A percentile compares a stretch with the other conserved stretches of the same genome.
phyloP scores from a whole-genome alignment of 2,329 filamentous ascomycete species.

The Onygenales sp. region DNA sequence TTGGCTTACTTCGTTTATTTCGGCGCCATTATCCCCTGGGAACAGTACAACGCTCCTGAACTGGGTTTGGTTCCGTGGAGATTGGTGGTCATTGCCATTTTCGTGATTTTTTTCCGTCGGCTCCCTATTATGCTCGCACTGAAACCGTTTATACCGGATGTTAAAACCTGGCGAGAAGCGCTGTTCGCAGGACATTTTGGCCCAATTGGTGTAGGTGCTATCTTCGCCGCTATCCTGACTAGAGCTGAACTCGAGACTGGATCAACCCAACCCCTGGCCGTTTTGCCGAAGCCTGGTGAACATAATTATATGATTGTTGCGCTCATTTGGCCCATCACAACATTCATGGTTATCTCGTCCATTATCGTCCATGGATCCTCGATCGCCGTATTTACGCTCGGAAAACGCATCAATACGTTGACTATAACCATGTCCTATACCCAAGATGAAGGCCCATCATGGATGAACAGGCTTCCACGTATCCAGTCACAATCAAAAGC shows the following conservation, averaged over 20 bases:
- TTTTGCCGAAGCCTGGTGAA: conserved; percentile 41
- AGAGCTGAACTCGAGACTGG: conserved; percentile 80
- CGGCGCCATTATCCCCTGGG: conserved; percentile 94
- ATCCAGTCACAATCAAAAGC: conserved; percentile 76
- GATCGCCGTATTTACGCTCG: conserved; percentile 91
- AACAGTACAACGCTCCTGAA: conserved; percentile 67
- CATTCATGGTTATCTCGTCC: conserved; percentile 86
- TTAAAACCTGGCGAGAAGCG: conserved; percentile 97
- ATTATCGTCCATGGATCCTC: conserved; percentile 97
- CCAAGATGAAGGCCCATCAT: conserved; percentile 75
- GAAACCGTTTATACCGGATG: conserved; percentile 88
- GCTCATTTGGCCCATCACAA: conserved; percentile 90
- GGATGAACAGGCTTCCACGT: conserved; percentile 87
- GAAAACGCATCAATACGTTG: conserved; percentile 95
- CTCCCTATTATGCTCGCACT: conserved; percentile 88
- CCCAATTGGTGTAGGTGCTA: conserved; percentile 91
- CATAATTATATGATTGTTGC: conserved; percentile 64
- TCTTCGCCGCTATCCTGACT: conserved; percentile 89
- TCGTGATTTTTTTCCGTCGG: conserved; percentile 91
- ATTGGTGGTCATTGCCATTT: conserved; percentile 81
- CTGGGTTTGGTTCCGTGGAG: conserved; percentile 79
- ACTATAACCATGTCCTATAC: conserved; percentile 96
- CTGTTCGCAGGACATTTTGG: conserved; percentile 96
- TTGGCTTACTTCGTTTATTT: conserved; percentile 97
- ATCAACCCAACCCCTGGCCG: conserved; percentile 63